Evolutionary conservation across 2,329 filamentous ascomycete genomes (phyloP).

Genomic region (Alternaria sp.): DNA sequence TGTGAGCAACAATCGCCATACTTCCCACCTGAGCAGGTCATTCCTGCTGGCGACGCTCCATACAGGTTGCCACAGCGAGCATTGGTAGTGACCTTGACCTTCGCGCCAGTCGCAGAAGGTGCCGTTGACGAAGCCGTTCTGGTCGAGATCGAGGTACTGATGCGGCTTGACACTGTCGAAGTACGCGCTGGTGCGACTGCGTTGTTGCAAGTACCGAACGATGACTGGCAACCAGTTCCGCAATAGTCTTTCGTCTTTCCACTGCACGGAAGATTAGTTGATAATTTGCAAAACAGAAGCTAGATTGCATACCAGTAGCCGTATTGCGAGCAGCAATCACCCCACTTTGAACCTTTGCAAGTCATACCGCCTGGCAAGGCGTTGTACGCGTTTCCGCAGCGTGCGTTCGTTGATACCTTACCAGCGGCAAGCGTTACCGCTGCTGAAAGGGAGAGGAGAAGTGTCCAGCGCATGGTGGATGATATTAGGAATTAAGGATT

Average conservation of each 20-base stretch:
- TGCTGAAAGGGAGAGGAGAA: not conserved
- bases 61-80: slow-evolving; percentile 7
- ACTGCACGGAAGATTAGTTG: not conserved
- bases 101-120: not conserved
- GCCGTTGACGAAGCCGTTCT: not conserved
- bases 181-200: not conserved
- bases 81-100: not conserved
- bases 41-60: not conserved
- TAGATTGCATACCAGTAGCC: not conserved
- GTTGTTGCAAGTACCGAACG: not conserved
- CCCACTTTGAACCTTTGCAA: slow-evolving; percentile 1
- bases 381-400: slow-evolving; percentile 1
- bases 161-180: not conserved
- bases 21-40: not conserved
- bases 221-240: slow-evolving; percentile 1
- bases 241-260: slow-evolving; percentile 1
- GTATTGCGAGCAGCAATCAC: slow-evolving; percentile 4
- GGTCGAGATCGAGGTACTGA: not conserved
- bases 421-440: not conserved
- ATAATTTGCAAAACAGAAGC: fast-evolving
- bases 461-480: not conserved
- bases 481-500: fast-evolving
- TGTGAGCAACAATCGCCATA: slow-evolving; percentile 9
- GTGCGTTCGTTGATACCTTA: not conserved
- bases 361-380: not conserved